phyloP scores from a whole-genome alignment of 768 basidiomycete species.

The Lentinus tigrinus region DNA sequence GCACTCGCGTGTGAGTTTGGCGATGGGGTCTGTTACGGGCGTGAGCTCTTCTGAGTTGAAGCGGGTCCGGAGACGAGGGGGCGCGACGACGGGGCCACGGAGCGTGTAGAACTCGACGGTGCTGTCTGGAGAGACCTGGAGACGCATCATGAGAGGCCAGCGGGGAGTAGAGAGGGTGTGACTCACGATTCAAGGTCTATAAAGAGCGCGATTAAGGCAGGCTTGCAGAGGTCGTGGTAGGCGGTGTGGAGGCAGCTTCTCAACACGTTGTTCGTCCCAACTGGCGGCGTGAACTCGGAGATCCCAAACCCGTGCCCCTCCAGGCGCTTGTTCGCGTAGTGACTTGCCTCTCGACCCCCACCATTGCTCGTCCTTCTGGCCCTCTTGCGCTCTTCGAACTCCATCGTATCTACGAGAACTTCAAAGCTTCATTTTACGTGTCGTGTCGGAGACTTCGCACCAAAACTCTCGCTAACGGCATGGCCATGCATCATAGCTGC shows the following conservation, averaged over 20 bases:
- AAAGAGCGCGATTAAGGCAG: constrained; percentile 4
- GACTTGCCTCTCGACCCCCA: background rate
- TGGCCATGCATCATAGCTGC: background rate
- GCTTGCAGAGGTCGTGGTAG: constrained; percentile 15
- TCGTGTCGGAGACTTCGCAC: no score
- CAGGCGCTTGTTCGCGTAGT: background rate
- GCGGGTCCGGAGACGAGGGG: constrained; percentile 26
- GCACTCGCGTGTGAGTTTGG: constrained; percentile 40
- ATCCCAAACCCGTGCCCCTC: constrained; percentile 2
- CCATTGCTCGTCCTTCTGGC: no score
- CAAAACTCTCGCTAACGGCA: background rate
- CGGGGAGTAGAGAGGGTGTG: constrained; percentile 4
- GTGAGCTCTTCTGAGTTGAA: constrained; percentile 27
- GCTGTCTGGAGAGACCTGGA: constrained; percentile 49
- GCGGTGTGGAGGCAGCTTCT: constrained; percentile 6
- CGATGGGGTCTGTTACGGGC: constrained; percentile 42
- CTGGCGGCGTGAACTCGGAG: constrained; percentile 11
- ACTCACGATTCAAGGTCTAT: constrained; percentile 2
- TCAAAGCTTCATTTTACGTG: no score
- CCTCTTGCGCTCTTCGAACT: no score
- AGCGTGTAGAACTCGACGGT: constrained; percentile 61
- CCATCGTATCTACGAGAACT: no score
- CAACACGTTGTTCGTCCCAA: constrained; percentile 8
- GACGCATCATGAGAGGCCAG: constrained; percentile 26
- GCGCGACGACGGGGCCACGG: constrained; percentile 27